A percentile compares a stretch with the other conserved stretches of the same genome.
Conservation (phyloP, 495 filamentous ascomycete species). For the Neurospora sp. region DNA sequence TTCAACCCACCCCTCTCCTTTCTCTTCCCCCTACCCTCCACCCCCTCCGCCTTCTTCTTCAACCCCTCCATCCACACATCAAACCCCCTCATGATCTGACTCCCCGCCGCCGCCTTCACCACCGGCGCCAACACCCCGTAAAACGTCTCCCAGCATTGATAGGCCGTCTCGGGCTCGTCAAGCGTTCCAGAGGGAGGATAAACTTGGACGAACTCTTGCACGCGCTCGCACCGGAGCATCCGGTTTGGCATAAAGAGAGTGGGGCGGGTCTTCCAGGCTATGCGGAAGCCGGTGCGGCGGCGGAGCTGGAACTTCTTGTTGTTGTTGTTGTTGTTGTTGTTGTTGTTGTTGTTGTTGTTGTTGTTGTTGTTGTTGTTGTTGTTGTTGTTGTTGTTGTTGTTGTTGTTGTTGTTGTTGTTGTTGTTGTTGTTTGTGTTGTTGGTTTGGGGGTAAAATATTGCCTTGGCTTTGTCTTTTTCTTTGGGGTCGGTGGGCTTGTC, state of each 20-base stretch:
- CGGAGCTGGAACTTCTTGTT: not conserved
- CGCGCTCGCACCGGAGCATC: slow-evolving; percentile 25
- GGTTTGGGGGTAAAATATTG: no score
- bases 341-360: no score
- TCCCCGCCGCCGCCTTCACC: slow-evolving; percentile 8
- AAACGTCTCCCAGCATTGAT: slow-evolving; percentile 33
- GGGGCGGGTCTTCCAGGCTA: slow-evolving; percentile 19
- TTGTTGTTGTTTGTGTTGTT: not conserved
- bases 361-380: not conserved
- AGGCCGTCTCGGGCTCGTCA: slow-evolving; percentile 11
- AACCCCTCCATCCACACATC: slow-evolving; percentile 22
- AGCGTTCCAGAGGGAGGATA: not conserved
- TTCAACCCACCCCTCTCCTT: not conserved
- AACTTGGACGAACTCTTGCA: slow-evolving; percentile 27
- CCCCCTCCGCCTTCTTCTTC: slow-evolving; percentile 19
- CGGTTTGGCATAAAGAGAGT: slow-evolving; percentile 10
- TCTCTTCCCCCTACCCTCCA: not conserved
- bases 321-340: no score
- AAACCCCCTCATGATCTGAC: slow-evolving; percentile 20
- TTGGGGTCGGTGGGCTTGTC: not conserved
- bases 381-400: no score
- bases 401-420: not conserved
- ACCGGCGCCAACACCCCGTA: slow-evolving; percentile 23
- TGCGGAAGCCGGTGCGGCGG: slow-evolving; percentile 16
- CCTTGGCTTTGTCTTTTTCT: not conserved